phyloP scores from a whole-genome alignment of 2,329 filamentous ascomycete genomes.

The Penicillium vulpinum region DNA sequence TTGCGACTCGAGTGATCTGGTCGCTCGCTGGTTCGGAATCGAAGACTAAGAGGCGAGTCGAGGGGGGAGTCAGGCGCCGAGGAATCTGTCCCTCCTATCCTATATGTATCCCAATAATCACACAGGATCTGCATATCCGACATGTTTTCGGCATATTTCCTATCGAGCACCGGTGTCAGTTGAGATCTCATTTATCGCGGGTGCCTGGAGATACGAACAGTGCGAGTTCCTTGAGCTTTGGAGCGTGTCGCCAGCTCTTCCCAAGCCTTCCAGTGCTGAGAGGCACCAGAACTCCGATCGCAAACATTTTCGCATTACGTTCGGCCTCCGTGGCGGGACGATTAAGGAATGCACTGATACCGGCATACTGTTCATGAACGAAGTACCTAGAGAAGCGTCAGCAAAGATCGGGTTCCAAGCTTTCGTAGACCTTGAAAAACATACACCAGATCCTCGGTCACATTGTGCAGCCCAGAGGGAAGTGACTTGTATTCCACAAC shows the following conservation, averaged over 20 bases:
- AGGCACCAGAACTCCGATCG: slow-evolving; percentile 84
- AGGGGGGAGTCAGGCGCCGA: slow-evolving; percentile 50
- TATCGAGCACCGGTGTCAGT: slow-evolving; percentile 25
- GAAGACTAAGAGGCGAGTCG: slow-evolving; percentile 53
- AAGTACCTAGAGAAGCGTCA: slow-evolving; percentile 68
- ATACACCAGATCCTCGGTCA: slow-evolving; percentile 75
- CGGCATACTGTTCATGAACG: slow-evolving; percentile 78
- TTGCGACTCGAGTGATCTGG: slow-evolving; percentile 32
- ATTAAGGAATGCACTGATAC: slow-evolving; percentile 89
- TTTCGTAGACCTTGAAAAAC: slow-evolving; percentile 3
- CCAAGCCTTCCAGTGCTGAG: slow-evolving; percentile 82
- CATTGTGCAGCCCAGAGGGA: slow-evolving; percentile 87
- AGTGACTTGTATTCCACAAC: slow-evolving; percentile 95
- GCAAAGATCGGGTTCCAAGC: neutral
- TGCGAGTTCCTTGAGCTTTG: slow-evolving; percentile 72
- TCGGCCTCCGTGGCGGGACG: slow-evolving; percentile 73
- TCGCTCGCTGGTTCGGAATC: slow-evolving; percentile 55
- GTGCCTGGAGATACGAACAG: slow-evolving; percentile 49
- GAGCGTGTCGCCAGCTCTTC: slow-evolving; percentile 84
- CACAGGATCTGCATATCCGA: slow-evolving; percentile 66
- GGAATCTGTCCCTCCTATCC: slow-evolving; percentile 40
- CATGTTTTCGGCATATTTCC: slow-evolving; percentile 63
- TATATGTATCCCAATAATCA: slow-evolving; percentile 70
- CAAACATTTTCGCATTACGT: slow-evolving; percentile 88
- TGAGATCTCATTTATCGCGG: neutral